Evolutionary conservation across 139 green algal species (phyloP), one percentile per base, ranked within the genome.

Genomic region (Picochlorum sp.): DNA sequence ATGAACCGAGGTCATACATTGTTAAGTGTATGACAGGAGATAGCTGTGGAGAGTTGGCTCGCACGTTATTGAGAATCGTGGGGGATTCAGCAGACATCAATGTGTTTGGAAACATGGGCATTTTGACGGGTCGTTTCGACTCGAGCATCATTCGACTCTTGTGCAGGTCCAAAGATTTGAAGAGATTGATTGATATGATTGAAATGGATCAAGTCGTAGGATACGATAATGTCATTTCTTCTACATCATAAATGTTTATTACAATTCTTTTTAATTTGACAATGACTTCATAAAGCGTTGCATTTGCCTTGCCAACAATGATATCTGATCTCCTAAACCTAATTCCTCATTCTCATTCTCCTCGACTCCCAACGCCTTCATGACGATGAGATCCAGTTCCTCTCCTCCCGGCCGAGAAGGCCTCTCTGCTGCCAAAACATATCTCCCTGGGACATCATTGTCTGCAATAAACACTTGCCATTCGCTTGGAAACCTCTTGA

Each of bases 401-500:
- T 83, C 76, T 14, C 76, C 76, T 20, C 16, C 67, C 13, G 73
- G 73, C 6, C 68, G 38, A 9, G 61, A 65, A 4, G 63, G 46
- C 16, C 64, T 58, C 61, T 83, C 76, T 20, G 76, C 76, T 21
- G 68, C 69, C 28, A 83, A 75, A 30, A 66, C 49, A 66, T 76
- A 83, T 14, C 76, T 61, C 4, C 76, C 76, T 6, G 52, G 63
- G 23, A 65, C 6, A 15, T 52, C 46, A 26, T 45, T n/a, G 23
- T 76, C 68, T 37, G 64, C 37, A 2, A 76, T 49, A 68, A 76
- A 76, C 44, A 79, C 68, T 77, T 93, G 77, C 90, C 89, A 97
- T 57, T 72, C 67, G 34, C 69, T 82, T 5, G 92, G 92, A 69
- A 89, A 98, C 30, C 80, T 50, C 16, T 71, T 82, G 68, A 74